Conservation (phyloP, 2,329 filamentous ascomycete genomes). For the Fusarium papillatum region DNA sequence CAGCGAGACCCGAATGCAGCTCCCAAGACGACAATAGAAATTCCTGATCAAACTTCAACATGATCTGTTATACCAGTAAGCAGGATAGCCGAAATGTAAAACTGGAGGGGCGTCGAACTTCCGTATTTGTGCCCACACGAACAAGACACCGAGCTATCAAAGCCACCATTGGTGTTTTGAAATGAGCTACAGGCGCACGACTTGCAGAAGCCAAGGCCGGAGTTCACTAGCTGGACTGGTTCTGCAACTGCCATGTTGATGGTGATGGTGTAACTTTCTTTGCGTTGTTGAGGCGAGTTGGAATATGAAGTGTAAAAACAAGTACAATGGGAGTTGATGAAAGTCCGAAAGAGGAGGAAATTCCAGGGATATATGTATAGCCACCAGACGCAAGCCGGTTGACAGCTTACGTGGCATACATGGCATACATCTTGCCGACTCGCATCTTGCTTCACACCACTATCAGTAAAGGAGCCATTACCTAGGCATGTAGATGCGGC, state of each 20-base stretch:
- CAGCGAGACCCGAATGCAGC: not conserved
- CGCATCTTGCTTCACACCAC: not conserved
- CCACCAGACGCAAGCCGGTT: not conserved
- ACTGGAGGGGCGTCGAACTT: not conserved
- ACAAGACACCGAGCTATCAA: not conserved
- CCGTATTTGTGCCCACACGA: not conserved
- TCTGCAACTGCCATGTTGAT: not conserved
- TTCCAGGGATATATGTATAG: not conserved
- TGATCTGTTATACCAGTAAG: not conserved
- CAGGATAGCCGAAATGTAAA: not conserved
- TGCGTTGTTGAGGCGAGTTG: not conserved
- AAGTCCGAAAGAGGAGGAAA: not conserved
- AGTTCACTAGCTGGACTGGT: not conserved
- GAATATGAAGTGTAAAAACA: not conserved
- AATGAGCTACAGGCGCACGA: not conserved
- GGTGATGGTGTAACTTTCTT: not conserved
- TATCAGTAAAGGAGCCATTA: not conserved
- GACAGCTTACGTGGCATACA: not conserved
- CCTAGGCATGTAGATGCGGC: not conserved
- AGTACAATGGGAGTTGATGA: not conserved
- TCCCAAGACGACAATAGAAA: not conserved
- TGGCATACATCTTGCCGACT: not conserved
- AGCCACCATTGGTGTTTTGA: not conserved
- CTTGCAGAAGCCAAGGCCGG: not conserved
- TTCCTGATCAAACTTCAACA: not conserved